Conservation (phyloP, 768 basidiomycete genomes). For the Hypholoma sublateritium region DNA sequence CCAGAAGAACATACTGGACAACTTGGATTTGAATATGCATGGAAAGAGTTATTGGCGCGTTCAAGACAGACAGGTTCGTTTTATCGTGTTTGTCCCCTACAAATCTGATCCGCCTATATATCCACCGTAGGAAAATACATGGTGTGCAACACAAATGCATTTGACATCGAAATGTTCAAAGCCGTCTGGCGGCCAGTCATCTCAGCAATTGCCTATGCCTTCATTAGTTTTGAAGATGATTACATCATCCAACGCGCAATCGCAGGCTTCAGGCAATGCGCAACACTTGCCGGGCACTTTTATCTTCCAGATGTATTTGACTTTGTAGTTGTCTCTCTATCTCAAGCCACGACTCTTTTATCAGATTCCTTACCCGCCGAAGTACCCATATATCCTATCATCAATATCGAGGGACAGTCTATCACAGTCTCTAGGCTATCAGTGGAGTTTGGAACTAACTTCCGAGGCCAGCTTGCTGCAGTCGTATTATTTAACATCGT, state of each 20-base stretch:
- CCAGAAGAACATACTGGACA: slow-evolving; percentile 97
- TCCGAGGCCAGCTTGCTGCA: slow-evolving; percentile 93
- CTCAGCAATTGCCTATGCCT: slow-evolving; percentile 93
- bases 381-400: slow-evolving; percentile 82
- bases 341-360: slow-evolving; percentile 86
- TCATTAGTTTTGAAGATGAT: slow-evolving; percentile 95
- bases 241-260: slow-evolving; percentile 94
- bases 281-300: slow-evolving; percentile 88
- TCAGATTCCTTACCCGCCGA: slow-evolving; percentile 68
- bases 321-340: slow-evolving; percentile 90
- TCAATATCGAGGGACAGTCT: slow-evolving; percentile 87
- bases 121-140: slow-evolving; percentile 57
- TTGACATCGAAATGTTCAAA: slow-evolving; percentile 94
- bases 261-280: slow-evolving; percentile 95
- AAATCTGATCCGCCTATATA: neutral
- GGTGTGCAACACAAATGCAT: slow-evolving; percentile 74
- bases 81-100: neutral
- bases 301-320: slow-evolving; percentile 94
- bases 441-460: slow-evolving; percentile 91
- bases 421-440: slow-evolving; percentile 91
- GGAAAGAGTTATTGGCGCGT: slow-evolving; percentile 91
- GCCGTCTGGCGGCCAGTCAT: slow-evolving; percentile 91
- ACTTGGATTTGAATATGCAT: slow-evolving; percentile 97
- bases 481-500: slow-evolving; percentile 98
- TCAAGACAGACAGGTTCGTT: slow-evolving; percentile 74